Evolutionary conservation across 2,329 filamentous ascomycete species (phyloP).

Genomic region (Calonectria pseudoreteaudii): DNA sequence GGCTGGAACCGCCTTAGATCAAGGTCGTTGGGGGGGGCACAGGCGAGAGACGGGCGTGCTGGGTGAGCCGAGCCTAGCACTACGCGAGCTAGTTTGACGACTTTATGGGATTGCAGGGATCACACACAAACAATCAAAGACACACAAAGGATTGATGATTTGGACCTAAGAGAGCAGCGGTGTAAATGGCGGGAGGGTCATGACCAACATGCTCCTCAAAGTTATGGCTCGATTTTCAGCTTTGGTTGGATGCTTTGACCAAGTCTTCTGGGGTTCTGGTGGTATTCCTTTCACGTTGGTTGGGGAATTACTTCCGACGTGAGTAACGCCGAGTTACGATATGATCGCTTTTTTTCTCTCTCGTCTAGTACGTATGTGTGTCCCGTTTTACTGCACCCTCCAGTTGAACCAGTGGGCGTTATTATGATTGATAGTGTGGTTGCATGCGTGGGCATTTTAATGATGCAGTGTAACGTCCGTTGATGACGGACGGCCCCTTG

Average conservation of each 20-base stretch:
- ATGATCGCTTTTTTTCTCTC: not conserved
- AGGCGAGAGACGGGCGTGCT: not conserved
- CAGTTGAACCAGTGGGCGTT: not conserved
- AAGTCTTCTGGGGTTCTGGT: not conserved
- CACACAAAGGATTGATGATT: not conserved
- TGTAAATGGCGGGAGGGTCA: not conserved
- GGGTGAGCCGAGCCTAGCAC: not conserved
- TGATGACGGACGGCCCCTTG: not conserved
- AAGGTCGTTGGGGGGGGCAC: not conserved
- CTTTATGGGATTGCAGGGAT: not conserved
- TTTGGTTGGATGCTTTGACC: not conserved
- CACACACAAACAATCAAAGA: not conserved
- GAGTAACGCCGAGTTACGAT: too few relatives aligned
- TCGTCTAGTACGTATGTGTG: not conserved
- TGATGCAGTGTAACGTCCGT: not conserved
- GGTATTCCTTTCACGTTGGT: not conserved
- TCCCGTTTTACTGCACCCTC: not conserved
- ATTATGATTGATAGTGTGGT: not conserved
- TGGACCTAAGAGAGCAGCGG: not conserved
- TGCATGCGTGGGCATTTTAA: not conserved
- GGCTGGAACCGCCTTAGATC: not conserved
- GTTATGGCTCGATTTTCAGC: not conserved
- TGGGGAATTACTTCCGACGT: not conserved
- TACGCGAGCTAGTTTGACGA: not conserved
- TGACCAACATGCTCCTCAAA: not conserved